These are phyloP conservation scores for Pichia cabralensis DNA, from an alignment of 805 yeast genomes.

Conservation along the genomic window DNA sequence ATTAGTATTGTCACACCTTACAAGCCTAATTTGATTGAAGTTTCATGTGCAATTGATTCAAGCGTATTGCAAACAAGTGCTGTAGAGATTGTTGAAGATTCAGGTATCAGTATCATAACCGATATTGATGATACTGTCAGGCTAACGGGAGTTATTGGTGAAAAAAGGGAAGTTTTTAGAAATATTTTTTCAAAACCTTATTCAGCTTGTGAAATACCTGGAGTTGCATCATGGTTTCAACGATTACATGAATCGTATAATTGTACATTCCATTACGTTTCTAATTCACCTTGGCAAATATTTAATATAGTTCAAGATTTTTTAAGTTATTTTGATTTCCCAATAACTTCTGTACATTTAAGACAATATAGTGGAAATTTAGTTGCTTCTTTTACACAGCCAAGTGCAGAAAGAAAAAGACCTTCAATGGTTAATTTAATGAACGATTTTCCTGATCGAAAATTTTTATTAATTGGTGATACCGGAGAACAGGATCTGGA, in stretches of 20 bases:
- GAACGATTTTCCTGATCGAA: constrained; percentile 64
- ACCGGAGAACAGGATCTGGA: constrained; percentile 94
- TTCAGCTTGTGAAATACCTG: constrained; percentile 60
- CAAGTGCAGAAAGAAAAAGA: constrained; percentile 73
- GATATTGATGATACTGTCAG: constrained; percentile 95
- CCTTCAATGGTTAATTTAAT: constrained; percentile 53
- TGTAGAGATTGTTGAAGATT: constrained; percentile 28
- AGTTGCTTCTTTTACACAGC: constrained; percentile 74
- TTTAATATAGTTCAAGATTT: constrained; percentile 51
- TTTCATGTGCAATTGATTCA: constrained; percentile 37
- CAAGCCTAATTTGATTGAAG: constrained; percentile 50
- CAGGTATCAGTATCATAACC: constrained; percentile 67
- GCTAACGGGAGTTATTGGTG: constrained; percentile 82
- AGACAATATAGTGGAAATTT: constrained; percentile 83
- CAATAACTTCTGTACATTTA: constrained; percentile 75
- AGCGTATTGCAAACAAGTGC: constrained; percentile 38
- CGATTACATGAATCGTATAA: constrained; percentile 32
- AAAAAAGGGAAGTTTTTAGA: constrained; percentile 71
- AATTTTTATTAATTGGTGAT: constrained; percentile 84
- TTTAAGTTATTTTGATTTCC: constrained; percentile 47
- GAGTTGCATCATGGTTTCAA: constrained; percentile 65
- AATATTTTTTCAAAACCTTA: constrained; percentile 65
- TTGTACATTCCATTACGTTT: constrained; percentile 76
- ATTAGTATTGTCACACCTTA: constrained; percentile 44
- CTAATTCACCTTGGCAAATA: constrained; percentile 92